These are phyloP conservation scores for Coemansia sp. DNA, from an alignment of 192 early-diverging fungal genomes.

Conservation along the genomic window DNA sequence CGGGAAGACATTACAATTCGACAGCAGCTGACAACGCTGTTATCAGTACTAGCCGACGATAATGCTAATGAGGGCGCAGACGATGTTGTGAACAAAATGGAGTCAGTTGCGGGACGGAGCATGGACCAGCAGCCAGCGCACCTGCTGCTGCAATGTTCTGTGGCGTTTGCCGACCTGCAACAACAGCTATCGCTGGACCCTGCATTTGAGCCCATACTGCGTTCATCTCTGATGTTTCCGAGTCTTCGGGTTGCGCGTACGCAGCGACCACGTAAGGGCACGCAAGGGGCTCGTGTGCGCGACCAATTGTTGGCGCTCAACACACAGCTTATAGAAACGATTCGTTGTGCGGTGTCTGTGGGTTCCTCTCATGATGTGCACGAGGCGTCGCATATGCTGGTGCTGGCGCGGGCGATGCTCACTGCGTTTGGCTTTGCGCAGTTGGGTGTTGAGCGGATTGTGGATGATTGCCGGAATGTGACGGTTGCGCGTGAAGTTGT, in stretches of 20 bases:
- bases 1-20: conserved; percentile 26
- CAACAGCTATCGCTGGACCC: conserved; percentile 10
- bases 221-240: conserved; percentile 34
- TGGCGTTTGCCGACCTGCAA: conserved; percentile 30
- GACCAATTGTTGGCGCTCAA: conserved; percentile 29
- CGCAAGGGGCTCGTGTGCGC: conserved; percentile 21
- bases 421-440: conserved; percentile 22
- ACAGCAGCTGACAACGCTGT: conserved; percentile 6
- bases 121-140: conserved; percentile 37
- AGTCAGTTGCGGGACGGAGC: background rate
- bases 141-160: conserved; percentile 26
- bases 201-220: conserved; percentile 14
- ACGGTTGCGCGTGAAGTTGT: conserved; percentile 42
- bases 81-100: background rate
- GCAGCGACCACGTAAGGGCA: conserved; percentile 34
- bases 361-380: conserved; percentile 44
- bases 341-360: conserved; percentile 22
- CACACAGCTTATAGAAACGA: conserved; percentile 10
- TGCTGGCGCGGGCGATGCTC: conserved; percentile 16
- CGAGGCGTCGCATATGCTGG: conserved; percentile 33
- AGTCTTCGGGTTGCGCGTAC: conserved; percentile 15
- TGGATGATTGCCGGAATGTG: conserved; percentile 39
- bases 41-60: conserved; percentile 6
- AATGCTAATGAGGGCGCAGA: background rate
- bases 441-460: background rate